A percentile compares a stretch with the other conserved stretches of the same genome.
Evolutionary conservation across 1,284 basidiomycete species (phyloP).

Genomic region (Apiotrichum brassicae): DNA sequence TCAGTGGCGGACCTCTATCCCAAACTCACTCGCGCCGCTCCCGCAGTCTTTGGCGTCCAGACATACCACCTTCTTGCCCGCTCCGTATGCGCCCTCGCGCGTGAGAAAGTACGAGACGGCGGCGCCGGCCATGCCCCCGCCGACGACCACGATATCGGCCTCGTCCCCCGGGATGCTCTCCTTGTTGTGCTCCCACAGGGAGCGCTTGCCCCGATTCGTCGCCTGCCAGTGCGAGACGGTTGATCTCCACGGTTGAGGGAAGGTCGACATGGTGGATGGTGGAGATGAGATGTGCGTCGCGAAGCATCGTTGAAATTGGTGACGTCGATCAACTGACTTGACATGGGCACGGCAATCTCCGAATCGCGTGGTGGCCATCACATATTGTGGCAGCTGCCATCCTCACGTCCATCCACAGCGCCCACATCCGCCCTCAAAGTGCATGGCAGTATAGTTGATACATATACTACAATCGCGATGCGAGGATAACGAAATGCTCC

Average conservation of each 20-base stretch:
- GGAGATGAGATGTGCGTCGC: no score
- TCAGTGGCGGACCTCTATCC: not conserved
- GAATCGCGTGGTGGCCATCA: no score
- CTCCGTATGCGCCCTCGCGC: constrained; percentile 16
- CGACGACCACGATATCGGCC: constrained; percentile 26
- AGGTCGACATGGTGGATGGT: constrained; percentile 16
- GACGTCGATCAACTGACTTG: no score
- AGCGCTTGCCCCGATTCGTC: constrained; percentile 20
- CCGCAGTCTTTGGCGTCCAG: constrained; percentile 39
- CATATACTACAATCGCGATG: no score
- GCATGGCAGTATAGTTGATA: no score
- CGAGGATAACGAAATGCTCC: no score
- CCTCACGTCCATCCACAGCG: no score
- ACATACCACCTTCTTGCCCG: constrained; percentile 24
- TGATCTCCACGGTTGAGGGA: constrained; percentile 23
- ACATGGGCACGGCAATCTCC: no score
- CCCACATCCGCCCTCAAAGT: no score
- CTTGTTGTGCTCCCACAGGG: constrained; percentile 18
- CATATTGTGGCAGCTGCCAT: no score
- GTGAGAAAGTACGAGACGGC: constrained; percentile 32
- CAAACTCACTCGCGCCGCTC: constrained; percentile 32
- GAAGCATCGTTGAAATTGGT: no score
- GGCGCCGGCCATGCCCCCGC: constrained; percentile 28
- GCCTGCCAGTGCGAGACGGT: constrained; percentile 29
- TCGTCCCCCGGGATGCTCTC: not conserved